These are phyloP conservation scores for Oryza punctata DNA, from an alignment of 176 grass and related monocot genomes.

Conservation along the genomic window DNA sequence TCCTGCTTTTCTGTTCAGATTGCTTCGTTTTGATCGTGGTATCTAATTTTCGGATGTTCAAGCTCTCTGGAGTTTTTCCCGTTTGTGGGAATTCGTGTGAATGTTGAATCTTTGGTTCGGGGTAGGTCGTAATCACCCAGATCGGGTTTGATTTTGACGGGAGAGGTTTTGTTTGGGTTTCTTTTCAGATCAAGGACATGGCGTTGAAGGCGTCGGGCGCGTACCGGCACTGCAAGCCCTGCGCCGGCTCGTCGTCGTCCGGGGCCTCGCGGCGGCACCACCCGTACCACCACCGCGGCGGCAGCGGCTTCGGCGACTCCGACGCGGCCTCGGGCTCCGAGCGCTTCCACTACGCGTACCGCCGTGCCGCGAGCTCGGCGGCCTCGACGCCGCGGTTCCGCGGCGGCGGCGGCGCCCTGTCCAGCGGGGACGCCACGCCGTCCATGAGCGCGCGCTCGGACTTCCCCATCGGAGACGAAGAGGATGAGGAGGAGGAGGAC, in stretches of 20 bases:
- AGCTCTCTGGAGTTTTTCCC: neutral
- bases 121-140: constrained; percentile 27
- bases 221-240: constrained; percentile 98
- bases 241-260: constrained; percentile 61
- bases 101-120: constrained; percentile 8
- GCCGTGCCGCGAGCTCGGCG: constrained; percentile 54
- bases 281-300: constrained; percentile 56
- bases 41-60: neutral
- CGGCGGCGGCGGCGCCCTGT: constrained; percentile 31
- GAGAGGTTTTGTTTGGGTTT: constrained; percentile 18
- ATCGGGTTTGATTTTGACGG: constrained; percentile 35
- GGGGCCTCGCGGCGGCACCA: constrained; percentile 47
- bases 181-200: constrained; percentile 86
- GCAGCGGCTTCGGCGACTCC: constrained; percentile 47
- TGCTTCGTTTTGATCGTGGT: neutral
- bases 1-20: neutral
- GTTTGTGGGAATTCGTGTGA: neutral
- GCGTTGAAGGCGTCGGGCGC: constrained; percentile 87
- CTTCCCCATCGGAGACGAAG: constrained; percentile 47
- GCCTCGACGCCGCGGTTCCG: constrained; percentile 53
- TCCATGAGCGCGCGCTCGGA: constrained; percentile 82
- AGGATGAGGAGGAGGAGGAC: constrained; percentile 27
- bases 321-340: constrained; percentile 47
- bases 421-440: constrained; percentile 72
- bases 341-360: constrained; percentile 69